phyloP scores from a whole-genome alignment of 768 basidiomycete genomes.

The Podaxis sp. region DNA sequence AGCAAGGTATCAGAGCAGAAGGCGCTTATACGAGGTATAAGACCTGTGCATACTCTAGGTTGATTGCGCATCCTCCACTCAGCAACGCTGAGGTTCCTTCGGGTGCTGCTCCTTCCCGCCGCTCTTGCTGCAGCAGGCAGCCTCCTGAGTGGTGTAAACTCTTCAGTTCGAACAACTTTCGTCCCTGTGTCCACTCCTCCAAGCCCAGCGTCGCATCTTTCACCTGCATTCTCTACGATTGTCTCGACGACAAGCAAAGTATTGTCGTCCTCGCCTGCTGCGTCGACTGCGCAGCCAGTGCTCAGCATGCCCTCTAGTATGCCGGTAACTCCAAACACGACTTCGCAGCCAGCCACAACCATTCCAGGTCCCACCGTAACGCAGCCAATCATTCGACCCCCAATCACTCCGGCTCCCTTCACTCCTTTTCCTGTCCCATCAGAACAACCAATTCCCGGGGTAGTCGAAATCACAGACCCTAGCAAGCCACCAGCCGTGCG shows the following conservation, averaged over 20 bases:
- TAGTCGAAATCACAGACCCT: conserved; percentile 11
- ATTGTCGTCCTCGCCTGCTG: background rate
- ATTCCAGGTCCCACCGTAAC: conserved; percentile 2
- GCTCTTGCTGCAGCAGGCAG: conserved; percentile 1
- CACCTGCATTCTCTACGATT: background rate
- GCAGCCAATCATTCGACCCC: conserved; percentile 7
- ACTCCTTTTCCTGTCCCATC: conserved; percentile 60
- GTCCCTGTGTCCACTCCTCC: background rate
- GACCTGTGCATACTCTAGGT: background rate
- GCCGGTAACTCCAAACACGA: background rate
- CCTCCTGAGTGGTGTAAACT: background rate
- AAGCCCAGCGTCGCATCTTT: background rate
- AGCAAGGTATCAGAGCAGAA: too few species aligned
- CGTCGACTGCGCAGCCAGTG: background rate
- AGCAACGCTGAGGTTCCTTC: conserved; percentile 1
- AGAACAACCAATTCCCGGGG: conserved; percentile 32
- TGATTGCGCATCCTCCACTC: background rate
- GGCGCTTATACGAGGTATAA: too few species aligned
- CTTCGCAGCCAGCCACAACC: background rate
- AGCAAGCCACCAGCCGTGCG: conserved; percentile 51
- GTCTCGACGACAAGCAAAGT: background rate
- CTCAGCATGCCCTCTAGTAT: background rate
- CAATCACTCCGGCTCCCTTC: conserved; percentile 33
- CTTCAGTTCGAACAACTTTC: background rate
- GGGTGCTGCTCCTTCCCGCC: conserved; percentile 4